Percentiles rank a stretch among this genome's conserved stretches.
Conservation (phyloP, 768 basidiomycete genomes). For the Mycena vulgaris region DNA sequence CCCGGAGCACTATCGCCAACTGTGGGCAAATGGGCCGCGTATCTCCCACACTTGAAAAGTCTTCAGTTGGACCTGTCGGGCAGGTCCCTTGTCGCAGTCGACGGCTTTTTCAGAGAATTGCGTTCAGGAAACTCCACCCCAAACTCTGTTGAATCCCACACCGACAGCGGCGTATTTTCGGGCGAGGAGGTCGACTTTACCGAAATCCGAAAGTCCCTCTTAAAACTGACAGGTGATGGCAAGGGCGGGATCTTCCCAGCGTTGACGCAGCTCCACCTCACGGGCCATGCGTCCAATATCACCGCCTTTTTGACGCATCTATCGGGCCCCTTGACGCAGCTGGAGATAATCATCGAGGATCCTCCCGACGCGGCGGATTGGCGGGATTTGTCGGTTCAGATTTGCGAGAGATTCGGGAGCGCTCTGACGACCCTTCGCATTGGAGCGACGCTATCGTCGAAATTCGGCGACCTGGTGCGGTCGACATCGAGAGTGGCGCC, state of each 20-base stretch:
- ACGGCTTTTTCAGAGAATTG: conserved; percentile 85
- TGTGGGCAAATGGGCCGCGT: conserved; percentile 83
- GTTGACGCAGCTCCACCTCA: conserved; percentile 74
- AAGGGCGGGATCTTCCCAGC: conserved; percentile 70
- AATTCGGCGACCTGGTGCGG: conserved; percentile 86
- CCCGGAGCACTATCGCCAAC: conserved; percentile 81
- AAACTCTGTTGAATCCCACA: conserved; percentile 70
- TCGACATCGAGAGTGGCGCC: conserved; percentile 79
- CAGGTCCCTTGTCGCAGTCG: conserved; percentile 77
- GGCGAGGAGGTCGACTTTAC: conserved; percentile 84
- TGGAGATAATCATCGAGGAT: conserved; percentile 86
- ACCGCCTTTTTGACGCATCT: conserved; percentile 81
- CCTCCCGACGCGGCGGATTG: conserved; percentile 83
- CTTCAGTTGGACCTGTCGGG: conserved; percentile 83
- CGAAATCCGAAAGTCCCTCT: conserved; percentile 78
- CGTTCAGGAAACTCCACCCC: conserved; percentile 81
- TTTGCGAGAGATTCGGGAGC: conserved; percentile 74
- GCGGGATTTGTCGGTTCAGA: conserved; percentile 76
- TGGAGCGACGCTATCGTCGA: conserved; percentile 76
- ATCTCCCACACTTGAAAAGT: conserved; percentile 71
- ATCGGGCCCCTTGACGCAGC: conserved; percentile 72
- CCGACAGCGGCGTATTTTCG: conserved; percentile 85
- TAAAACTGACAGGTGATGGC: conserved; percentile 75
- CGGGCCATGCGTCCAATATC: conserved; percentile 79
- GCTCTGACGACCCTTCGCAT: conserved; percentile 75